Percentiles rank a stretch among this genome's conserved stretches.
Conservation (phyloP, 1,284 basidiomycete genomes). For the Phlebopus sp. region DNA sequence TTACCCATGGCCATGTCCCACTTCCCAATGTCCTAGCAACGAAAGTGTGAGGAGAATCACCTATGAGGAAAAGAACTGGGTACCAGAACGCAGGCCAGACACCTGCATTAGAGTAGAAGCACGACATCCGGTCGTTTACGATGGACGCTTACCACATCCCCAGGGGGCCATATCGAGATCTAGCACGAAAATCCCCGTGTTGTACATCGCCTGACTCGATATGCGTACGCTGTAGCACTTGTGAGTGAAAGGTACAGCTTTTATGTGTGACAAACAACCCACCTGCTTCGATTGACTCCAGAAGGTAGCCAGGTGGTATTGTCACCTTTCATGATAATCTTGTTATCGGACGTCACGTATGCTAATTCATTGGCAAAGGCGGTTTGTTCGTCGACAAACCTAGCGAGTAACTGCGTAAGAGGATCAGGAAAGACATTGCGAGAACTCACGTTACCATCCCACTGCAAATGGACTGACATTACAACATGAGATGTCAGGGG, state of each 20-base stretch:
- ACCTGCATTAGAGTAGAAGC: slow-evolving; percentile 28
- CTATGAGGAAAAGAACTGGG: slow-evolving; percentile 38
- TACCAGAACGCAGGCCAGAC: slow-evolving; percentile 56
- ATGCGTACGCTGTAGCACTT: slow-evolving; percentile 43
- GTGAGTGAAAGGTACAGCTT: neutral
- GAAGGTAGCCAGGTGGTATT: slow-evolving; percentile 51
- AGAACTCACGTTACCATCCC: slow-evolving; percentile 57
- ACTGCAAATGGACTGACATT: slow-evolving; percentile 34
- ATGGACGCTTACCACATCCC: slow-evolving; percentile 46
- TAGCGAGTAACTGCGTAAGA: slow-evolving; percentile 23
- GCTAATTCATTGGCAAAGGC: slow-evolving; percentile 49
- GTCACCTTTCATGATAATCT: slow-evolving; percentile 73
- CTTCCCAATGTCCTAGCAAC: slow-evolving; percentile 33
- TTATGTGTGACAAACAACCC: neutral
- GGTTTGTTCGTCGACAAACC: slow-evolving; percentile 49
- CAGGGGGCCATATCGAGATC: slow-evolving; percentile 53
- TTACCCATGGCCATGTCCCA: slow-evolving; percentile 48
- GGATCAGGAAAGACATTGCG: neutral
- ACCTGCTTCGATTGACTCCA: slow-evolving; percentile 62
- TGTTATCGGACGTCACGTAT: slow-evolving; percentile 52
- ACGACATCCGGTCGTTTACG: neutral
- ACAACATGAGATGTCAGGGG: slow-evolving; percentile 8
- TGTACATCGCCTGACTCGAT: slow-evolving; percentile 44
- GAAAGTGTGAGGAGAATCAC: slow-evolving; percentile 9
- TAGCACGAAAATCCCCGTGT: slow-evolving; percentile 53